Evolutionary conservation across 2,329 filamentous ascomycete species (phyloP).

Genomic region (Pestalotiopsis sp.): DNA sequence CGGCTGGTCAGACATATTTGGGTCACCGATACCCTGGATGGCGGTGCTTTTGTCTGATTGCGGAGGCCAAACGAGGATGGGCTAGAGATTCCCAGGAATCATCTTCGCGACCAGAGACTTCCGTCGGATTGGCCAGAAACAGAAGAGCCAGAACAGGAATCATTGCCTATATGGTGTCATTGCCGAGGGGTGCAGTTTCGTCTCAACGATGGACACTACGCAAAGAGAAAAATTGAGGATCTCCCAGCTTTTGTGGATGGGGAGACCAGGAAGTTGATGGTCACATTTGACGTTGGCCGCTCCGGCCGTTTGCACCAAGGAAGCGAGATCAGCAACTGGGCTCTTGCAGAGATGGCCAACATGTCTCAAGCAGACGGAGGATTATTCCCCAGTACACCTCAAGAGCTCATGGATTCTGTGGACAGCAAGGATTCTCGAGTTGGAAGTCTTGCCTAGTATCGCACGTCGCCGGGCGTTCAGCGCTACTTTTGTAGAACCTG

Average conservation of each 20-base stretch:
- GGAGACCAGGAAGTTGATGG: not conserved
- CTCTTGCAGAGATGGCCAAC: not conserved
- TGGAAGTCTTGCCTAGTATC: not conserved
- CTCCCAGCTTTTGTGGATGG: not conserved
- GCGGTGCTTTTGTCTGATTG: not conserved
- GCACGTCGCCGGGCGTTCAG: not conserved
- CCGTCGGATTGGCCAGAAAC: not conserved
- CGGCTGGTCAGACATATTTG: not conserved
- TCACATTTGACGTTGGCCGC: not conserved
- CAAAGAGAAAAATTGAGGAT: not conserved
- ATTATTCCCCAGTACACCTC: not conserved
- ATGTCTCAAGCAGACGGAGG: not conserved
- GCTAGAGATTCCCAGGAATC: not conserved
- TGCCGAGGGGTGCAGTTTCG: not conserved
- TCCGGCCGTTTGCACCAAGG: not conserved
- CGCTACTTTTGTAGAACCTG: not conserved
- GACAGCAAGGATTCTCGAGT: not conserved
- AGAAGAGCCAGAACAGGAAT: not conserved
- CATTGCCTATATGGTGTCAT: not conserved
- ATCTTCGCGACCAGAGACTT: not conserved
- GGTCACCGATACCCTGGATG: not conserved
- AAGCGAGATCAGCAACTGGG: not conserved
- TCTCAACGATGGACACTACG: not conserved
- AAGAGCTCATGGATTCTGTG: not conserved
- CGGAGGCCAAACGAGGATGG: not conserved